A percentile compares a stretch with the other conserved stretches of the same genome.
Evolutionary conservation across 495 filamentous ascomycete genomes (phyloP).

Genomic region (Amorphotheca resinae): DNA sequence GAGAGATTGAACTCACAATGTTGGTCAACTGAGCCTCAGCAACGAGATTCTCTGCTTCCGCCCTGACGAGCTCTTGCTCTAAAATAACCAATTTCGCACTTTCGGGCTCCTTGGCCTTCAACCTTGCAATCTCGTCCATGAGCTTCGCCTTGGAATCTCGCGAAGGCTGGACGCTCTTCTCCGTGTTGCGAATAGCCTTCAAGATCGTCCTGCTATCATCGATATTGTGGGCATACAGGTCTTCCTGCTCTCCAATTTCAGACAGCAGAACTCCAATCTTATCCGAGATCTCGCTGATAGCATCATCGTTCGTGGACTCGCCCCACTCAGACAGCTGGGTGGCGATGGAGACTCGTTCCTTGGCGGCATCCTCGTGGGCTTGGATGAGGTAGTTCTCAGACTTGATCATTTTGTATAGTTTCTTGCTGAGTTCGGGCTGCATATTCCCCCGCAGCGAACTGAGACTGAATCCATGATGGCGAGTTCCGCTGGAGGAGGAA

Average conservation of each 20-base stretch:
- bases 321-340: constrained; percentile 95
- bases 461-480: constrained; percentile 50
- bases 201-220: constrained; percentile 70
- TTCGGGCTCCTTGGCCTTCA: constrained; percentile 81
- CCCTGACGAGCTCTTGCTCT: constrained; percentile 91
- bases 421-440: constrained; percentile 74
- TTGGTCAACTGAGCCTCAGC: constrained; percentile 96
- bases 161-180: constrained; percentile 83
- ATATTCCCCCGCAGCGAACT: constrained; percentile 67
- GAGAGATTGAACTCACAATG: constrained; percentile 42
- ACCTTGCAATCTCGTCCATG: constrained; percentile 74
- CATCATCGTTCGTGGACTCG: constrained; percentile 74
- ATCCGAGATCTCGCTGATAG: constrained; percentile 78
- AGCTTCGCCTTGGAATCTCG: constrained; percentile 76
- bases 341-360: constrained; percentile 70
- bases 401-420: constrained; percentile 84
- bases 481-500: constrained; percentile 25
- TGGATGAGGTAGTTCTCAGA: constrained; percentile 73
- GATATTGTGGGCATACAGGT: constrained; percentile 68
- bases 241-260: constrained; percentile 88
- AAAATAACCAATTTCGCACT: constrained; percentile 63
- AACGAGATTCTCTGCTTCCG: constrained; percentile 89
- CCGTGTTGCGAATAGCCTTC: constrained; percentile 87
- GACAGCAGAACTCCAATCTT: constrained; percentile 85
- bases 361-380: constrained; percentile 69